A percentile compares a stretch with the other conserved stretches of the same genome.
These are phyloP conservation scores for Cyclotella sp. DNA, from an alignment of 108 stramenopile genomes.

Conservation along the genomic window DNA sequence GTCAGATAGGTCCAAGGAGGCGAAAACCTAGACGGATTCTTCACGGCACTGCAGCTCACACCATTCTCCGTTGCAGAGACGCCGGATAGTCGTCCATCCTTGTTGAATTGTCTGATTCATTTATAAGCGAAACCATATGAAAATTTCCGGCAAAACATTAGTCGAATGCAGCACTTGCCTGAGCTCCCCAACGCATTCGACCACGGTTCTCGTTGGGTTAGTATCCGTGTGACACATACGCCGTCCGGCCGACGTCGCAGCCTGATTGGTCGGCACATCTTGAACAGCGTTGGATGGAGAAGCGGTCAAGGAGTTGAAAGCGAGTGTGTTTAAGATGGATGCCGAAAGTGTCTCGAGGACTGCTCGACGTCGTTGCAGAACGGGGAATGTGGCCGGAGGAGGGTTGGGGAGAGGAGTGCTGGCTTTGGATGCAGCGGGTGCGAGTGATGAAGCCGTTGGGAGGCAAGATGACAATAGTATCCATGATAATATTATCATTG, in stretches of 20 bases:
- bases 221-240: conserved; percentile 76
- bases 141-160: not conserved
- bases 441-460: not conserved
- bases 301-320: conserved; percentile 53
- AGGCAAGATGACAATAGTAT: conserved; percentile 4
- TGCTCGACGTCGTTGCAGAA: conserved; percentile 50
- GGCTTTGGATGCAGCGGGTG: not conserved
- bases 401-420: too few relatives aligned
- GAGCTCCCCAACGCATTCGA: conserved; percentile 74
- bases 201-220: conserved; percentile 75
- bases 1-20: conserved; percentile 87
- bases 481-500: not conserved
- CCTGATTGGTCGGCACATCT: conserved; percentile 57
- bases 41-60: conserved; percentile 73
- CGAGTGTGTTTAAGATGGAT: conserved; percentile 44
- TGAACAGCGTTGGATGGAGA: conserved; percentile 44
- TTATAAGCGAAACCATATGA: not conserved
- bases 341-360: conserved; percentile 37
- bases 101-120: conserved; percentile 19
- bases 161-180: not conserved
- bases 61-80: conserved; percentile 86
- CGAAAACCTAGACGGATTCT: conserved; percentile 79
- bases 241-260: conserved; percentile 80
- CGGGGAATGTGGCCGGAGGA: not conserved
- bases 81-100: conserved; percentile 66